A percentile compares a stretch with the other conserved stretches of the same genome.
These are phyloP conservation scores for Talaromyces rugulosus DNA, from an alignment of 2,329 filamentous ascomycete genomes.

Conservation along the genomic window DNA sequence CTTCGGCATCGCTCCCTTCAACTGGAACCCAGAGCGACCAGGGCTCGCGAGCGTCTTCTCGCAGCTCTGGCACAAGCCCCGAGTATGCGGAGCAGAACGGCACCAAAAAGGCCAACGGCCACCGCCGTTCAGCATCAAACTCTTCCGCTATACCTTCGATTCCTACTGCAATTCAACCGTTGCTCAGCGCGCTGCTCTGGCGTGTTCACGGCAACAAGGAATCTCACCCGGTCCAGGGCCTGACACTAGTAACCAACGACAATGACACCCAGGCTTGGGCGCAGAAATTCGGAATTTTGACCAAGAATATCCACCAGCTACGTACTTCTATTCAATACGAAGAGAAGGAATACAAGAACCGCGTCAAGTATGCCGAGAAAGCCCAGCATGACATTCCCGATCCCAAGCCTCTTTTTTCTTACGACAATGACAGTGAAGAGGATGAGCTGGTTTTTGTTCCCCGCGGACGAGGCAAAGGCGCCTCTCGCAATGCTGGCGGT, in stretches of 20 bases:
- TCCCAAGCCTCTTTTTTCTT: conserved; percentile 42
- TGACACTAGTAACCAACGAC: conserved; percentile 44
- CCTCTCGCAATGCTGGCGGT: conserved; percentile 22
- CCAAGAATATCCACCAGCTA: conserved; percentile 46
- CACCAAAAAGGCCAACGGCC: conserved; percentile 17
- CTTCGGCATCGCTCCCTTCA: conserved; percentile 34
- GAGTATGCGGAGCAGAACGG: conserved; percentile 30
- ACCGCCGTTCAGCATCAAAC: conserved; percentile 27
- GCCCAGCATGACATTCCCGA: conserved; percentile 30
- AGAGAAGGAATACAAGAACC: conserved; percentile 42
- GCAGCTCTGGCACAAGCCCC: conserved; percentile 43
- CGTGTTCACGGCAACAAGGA: conserved; percentile 36
- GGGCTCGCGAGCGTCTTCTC: conserved; percentile 40
- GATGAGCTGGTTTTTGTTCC: conserved; percentile 46
- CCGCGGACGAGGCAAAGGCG: conserved; percentile 35
- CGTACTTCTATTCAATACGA: conserved; percentile 46
- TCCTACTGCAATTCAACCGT: conserved; percentile 36
- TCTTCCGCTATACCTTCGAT: conserved; percentile 34
- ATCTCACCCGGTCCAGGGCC: conserved; percentile 30
- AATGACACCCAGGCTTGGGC: conserved; percentile 41
- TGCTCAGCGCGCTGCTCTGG: conserved; percentile 45
- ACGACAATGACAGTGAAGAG: conserved; percentile 46
- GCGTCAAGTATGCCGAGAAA: conserved; percentile 43
- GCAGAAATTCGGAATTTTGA: conserved; percentile 44
- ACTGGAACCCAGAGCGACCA: conserved; percentile 40